phyloP scores from a whole-genome alignment of 345 rosid species.

The Lepidium sativum region DNA sequence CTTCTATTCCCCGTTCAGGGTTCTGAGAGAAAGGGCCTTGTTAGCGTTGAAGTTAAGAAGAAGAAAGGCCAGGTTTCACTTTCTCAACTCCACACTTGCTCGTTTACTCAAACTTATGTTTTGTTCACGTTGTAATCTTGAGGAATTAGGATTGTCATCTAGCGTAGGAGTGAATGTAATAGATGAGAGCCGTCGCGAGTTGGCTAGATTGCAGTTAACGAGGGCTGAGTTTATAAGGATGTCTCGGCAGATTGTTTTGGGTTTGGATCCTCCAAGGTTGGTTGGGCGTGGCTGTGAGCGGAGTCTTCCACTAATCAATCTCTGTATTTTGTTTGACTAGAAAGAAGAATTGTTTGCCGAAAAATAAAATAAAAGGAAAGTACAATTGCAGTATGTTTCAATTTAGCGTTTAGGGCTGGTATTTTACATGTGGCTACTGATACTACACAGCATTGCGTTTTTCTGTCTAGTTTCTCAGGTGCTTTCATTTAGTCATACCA shows the following conservation, averaged over 20 bases:
- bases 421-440: too few species aligned
- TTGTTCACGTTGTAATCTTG: background rate
- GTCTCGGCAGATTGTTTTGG: background rate
- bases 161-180: background rate
- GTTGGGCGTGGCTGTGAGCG: background rate
- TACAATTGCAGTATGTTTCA: too few species aligned
- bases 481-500: background rate
- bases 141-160: background rate
- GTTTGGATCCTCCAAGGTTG: background rate
- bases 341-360: background rate
- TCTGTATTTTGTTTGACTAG: background rate
- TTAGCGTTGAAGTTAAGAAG: conserved; percentile 85
- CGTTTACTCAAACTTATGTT: background rate
- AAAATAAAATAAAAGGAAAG: too few species aligned
- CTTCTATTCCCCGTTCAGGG: conserved; percentile 83
- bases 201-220: background rate
- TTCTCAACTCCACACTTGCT: background rate
- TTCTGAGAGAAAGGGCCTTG: conserved; percentile 82
- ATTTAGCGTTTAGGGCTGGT: too few species aligned
- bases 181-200: background rate
- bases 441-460: background rate
- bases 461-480: background rate
- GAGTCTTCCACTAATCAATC: background rate
- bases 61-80: conserved; percentile 73
- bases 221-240: background rate